Percentiles rank a stretch among this genome's conserved stretches.
These are phyloP conservation scores for Triadica sebifera DNA, from an alignment of 345 rosid genomes.

Conservation along the genomic window DNA sequence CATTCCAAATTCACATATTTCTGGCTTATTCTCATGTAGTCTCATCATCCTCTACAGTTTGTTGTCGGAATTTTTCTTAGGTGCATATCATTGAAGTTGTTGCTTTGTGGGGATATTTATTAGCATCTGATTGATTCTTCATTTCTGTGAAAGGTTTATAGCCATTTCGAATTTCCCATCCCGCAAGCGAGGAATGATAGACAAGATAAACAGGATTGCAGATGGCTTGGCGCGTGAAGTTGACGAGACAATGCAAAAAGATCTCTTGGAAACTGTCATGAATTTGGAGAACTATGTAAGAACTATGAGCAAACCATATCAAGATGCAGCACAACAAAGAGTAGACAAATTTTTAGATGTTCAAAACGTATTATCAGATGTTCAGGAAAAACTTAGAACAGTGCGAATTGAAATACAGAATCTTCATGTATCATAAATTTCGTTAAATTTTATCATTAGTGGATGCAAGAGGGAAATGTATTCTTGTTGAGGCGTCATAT, in stretches of 20 bases:
- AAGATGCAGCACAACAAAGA: constrained; percentile 67
- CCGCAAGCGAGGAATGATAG: constrained; percentile 55
- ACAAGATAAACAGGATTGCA: constrained; percentile 63
- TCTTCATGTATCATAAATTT: constrained; percentile 50
- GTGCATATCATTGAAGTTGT: background rate
- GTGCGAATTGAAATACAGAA: constrained; percentile 78
- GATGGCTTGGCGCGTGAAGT: constrained; percentile 64
- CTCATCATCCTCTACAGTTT: background rate
- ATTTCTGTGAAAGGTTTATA: constrained; percentile 49
- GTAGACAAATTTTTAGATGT: constrained; percentile 48
- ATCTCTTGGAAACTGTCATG: constrained; percentile 49
- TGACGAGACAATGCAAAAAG: constrained; percentile 88
- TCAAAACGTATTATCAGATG: constrained; percentile 53
- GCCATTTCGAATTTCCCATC: constrained; percentile 76
- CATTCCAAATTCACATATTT: background rate
- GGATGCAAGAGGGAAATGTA: background rate
- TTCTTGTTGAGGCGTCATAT: background rate
- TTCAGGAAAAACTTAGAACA: constrained; percentile 41
- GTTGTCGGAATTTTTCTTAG: background rate
- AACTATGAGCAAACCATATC: constrained; percentile 65
- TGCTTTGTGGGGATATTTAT: background rate
- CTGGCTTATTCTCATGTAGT: background rate
- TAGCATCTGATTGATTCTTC: constrained; percentile 2
- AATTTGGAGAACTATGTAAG: constrained; percentile 57
- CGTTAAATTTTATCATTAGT: background rate